Evolutionary conservation across 176 grass and related monocot genomes (phyloP).

Genomic region (Ampelocalamus luodianensis): DNA sequence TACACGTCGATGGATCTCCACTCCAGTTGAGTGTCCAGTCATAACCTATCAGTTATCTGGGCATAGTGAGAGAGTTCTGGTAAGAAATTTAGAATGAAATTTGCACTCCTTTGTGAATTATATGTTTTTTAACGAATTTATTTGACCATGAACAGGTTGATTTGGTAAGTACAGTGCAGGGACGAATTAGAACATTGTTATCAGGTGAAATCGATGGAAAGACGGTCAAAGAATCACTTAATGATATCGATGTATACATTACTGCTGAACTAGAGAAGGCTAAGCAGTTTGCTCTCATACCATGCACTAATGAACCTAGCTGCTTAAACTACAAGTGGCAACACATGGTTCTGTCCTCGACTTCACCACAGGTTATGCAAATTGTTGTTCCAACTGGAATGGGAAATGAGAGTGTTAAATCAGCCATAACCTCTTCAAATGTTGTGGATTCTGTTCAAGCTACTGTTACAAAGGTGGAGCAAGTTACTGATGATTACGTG

Average conservation of each 20-base stretch:
- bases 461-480: constrained; percentile 28
- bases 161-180: constrained; percentile 49
- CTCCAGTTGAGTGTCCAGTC: constrained; percentile 49
- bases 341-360: constrained; percentile 24
- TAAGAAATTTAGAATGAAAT: constrained; percentile 40
- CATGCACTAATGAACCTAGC: constrained; percentile 19
- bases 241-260: constrained; percentile 51
- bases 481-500: constrained; percentile 18
- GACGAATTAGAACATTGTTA: constrained; percentile 49
- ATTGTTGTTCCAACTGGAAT: constrained; percentile 38
- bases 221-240: constrained; percentile 42
- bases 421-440: constrained; percentile 9
- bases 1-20: constrained; percentile 55
- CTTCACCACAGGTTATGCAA: constrained; percentile 24
- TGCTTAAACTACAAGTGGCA: not conserved
- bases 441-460: constrained; percentile 23
- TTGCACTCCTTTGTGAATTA: not conserved
- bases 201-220: constrained; percentile 34
- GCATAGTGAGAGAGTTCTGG: constrained; percentile 44
- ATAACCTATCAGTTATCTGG: constrained; percentile 41
- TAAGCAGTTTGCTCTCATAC: constrained; percentile 33
- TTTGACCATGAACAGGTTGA: constrained; percentile 47
- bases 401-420: constrained; percentile 14
- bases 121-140: constrained; percentile 7
- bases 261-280: constrained; percentile 43